A percentile compares a stretch with the other conserved stretches of the same genome.
phyloP scores from a whole-genome alignment of 2,329 filamentous ascomycete species.

The Colletotrichum camelliae region DNA sequence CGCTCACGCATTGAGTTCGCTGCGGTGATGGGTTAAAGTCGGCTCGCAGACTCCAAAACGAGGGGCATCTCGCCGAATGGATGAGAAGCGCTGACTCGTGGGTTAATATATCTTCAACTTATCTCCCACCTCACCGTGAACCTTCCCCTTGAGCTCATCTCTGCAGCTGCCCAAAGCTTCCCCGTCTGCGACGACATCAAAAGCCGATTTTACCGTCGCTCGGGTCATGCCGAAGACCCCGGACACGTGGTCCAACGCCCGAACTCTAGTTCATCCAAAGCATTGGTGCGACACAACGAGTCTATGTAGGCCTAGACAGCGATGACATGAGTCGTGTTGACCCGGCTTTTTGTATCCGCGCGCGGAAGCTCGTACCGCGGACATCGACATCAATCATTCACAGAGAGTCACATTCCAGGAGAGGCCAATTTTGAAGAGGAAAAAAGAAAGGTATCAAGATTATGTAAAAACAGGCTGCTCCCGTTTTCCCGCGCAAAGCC shows the following conservation, averaged over 20 bases:
- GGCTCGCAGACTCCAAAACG: background rate
- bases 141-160: too few relatives aligned
- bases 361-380: background rate
- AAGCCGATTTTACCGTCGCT: background rate
- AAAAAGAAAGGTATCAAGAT: background rate
- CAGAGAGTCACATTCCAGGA: background rate
- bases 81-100: background rate
- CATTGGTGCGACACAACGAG: background rate
- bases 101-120: background rate
- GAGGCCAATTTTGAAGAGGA: background rate
- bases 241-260: background rate
- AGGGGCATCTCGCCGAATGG: background rate
- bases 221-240: background rate
- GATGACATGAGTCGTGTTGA: background rate
- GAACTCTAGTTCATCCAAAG: background rate
- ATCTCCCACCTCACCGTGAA: background rate
- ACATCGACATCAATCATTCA: background rate
- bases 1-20: background rate
- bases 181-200: background rate
- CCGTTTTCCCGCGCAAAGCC: background rate
- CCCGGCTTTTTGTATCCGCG: background rate
- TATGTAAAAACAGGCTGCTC: background rate
- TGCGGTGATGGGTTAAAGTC: too few relatives aligned
- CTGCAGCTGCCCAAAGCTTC: background rate
- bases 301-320: background rate